These are phyloP conservation scores for Lachnellula occidentalis DNA, from an alignment of 2,329 filamentous ascomycete species.

Conservation along the genomic window DNA sequence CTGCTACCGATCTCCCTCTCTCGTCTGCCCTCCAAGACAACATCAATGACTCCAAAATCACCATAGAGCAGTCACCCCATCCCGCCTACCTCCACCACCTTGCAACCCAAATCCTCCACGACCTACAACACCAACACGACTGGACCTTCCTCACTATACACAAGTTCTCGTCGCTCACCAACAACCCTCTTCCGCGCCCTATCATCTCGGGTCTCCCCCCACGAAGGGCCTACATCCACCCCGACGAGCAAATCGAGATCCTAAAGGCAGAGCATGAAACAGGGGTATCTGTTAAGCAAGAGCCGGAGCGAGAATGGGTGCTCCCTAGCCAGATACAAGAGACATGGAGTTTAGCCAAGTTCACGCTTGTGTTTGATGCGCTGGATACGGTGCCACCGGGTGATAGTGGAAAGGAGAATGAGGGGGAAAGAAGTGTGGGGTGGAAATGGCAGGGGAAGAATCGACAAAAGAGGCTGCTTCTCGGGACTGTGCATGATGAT, in stretches of 20 bases:
- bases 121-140: constrained; percentile 69
- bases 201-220: constrained; percentile 70
- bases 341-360: constrained; percentile 61
- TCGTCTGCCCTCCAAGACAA: constrained; percentile 22
- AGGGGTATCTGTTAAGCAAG: constrained; percentile 41
- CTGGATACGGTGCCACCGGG: constrained; percentile 42
- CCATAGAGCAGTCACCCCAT: constrained; percentile 20
- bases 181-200: constrained; percentile 47
- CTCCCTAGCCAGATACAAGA: constrained; percentile 68
- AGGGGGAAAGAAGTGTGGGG: constrained; percentile 27
- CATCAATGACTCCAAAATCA: constrained; percentile 20
- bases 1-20: constrained; percentile 9
- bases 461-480: constrained; percentile 61
- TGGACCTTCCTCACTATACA: constrained; percentile 61
- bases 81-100: constrained; percentile 41
- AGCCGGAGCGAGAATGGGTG: constrained; percentile 67
- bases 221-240: constrained; percentile 68
- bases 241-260: constrained; percentile 73
- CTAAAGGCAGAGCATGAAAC: constrained; percentile 53
- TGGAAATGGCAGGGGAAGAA: constrained; percentile 40
- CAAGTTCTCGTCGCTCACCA: constrained; percentile 38
- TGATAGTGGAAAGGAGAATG: constrained; percentile 18
- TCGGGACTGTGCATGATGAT: constrained; percentile 72
- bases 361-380: constrained; percentile 66
- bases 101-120: constrained; percentile 58